Evolutionary conservation across 768 basidiomycete species (phyloP).

Genomic region (Panaeolus papilionaceus): DNA sequence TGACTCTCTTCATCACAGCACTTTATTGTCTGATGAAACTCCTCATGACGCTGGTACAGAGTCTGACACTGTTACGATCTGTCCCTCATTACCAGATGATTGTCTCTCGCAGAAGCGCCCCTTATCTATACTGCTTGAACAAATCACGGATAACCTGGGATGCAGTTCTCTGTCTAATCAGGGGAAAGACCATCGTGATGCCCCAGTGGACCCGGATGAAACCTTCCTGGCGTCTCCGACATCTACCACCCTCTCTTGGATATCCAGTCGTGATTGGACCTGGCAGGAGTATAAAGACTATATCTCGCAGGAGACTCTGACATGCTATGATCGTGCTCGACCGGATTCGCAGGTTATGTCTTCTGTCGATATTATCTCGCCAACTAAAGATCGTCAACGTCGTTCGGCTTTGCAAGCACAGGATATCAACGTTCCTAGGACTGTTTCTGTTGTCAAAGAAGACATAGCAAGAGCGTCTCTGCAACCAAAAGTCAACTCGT

Average conservation of each 20-base stretch:
- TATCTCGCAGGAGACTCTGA: constrained; percentile 17
- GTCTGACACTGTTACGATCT: not conserved
- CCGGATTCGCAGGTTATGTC: constrained; percentile 5
- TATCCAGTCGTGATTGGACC: constrained; percentile 31
- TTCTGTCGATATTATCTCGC: not conserved
- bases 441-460: not conserved
- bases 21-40: not conserved
- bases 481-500: not conserved
- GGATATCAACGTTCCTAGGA: not conserved
- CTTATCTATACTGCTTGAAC: constrained; percentile 5
- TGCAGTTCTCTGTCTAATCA: constrained; percentile 16
- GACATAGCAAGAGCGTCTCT: not conserved
- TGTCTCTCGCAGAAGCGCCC: constrained; percentile 14
- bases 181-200: not conserved
- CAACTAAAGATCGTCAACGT: not conserved
- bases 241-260: constrained; percentile 29
- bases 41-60: not conserved
- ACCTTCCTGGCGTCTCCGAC: constrained; percentile 6
- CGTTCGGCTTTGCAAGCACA: constrained; percentile 2
- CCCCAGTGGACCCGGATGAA: constrained; percentile 10
- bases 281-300: constrained; percentile 27
- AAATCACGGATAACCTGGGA: constrained; percentile 10
- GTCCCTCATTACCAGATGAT: constrained; percentile 6
- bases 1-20: not conserved
- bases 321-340: not conserved